Base-by-base conservation (phyloP, 2,329 filamentous ascomycete genomes). In the Penicillium sp. region DNA sequence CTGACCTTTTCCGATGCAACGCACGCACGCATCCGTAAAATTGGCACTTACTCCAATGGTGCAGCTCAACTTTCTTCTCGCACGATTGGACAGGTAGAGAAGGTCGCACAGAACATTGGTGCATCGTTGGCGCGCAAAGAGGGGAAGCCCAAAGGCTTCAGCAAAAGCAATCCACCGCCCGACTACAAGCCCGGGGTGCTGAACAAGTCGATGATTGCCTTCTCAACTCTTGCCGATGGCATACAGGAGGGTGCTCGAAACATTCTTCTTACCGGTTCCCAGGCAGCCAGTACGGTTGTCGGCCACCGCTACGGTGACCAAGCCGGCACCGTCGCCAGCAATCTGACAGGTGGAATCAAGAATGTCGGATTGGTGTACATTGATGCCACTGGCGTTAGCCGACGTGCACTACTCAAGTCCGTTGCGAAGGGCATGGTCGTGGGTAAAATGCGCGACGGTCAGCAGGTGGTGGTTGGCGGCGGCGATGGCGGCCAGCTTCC, bases 311-410 rank as follows among this genome's bases (percentile, higher is more conserved):
- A 92, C 77, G 94, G 94, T 4, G 68, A 82, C 1, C 90, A 99
- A 72, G 94, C 94, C 0, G 90, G 91, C 15, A 81, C 86, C 33
- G 79, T 97, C 15, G 87, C 90, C 2, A 80, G 81, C 39, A 81
- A 89, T 48, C 73, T 99, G 18, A 89, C 90, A 0, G 87, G 90
- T 5, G 93, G 92, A 23, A 86, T 96, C 65, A 96, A 94, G 80
- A 99, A 97, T 61, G 94, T 97, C 7, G 94, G 92, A 6, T 80
- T 99, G 26, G 94, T 99, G 29, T 99, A 99, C 69, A 96, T 99
- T 55, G 94, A 99, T 64, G 93, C 95, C 1, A 88, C 92, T 0
- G 94, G 94, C 33, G 94, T 99, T 1, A 95, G 89, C 50, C 82
- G 94, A 39, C 85, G 86, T 56, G 94, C 94, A 0, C 85, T 99